Base-by-base conservation (phyloP, 257 asterid species). In the Lantana camara region DNA sequence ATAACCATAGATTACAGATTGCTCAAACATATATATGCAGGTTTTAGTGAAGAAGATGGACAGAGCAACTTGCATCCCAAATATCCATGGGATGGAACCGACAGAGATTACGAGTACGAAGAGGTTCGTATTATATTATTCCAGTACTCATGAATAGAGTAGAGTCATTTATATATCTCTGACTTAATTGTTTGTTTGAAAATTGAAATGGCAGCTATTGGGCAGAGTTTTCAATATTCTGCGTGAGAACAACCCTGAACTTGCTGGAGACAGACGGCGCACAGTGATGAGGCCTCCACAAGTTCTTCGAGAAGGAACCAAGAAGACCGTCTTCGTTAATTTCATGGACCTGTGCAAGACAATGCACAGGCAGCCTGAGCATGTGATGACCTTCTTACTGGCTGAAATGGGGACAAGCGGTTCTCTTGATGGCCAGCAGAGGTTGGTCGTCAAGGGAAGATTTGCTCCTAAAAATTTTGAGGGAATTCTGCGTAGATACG, bases 391-490 rank as follows among this genome's bases (percentile, higher is more conserved):
- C 27, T 92, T 92, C 87, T 76, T 89, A 76, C 81, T 92, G 69
- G 97, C 98, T 83, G 97, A 92, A 73, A 85, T 92, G 98, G 98
- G 98, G 37, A 92, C 98, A 32, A 92, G 88, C 71, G 98, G 96
- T 24, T 92, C 98, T 29, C 95, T 92, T 57, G 98, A 92, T 70
- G 98, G 98, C 27, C 98, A 89, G 64, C 96, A 89, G 74, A 76
- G 98, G 58, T 81, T 92, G 70, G 96, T 87, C 5, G 86, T 92
- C 60, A 89, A 89, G 68, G 98, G 98, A 58, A 82, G 98, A 69
- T 92, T 92, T 73, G 97, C 97, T 56, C 98, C 98, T 9, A 92
- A 92, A 78, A 92, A 92, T 77, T 92, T 92, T 69, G 97, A 92
- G 80, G 96, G 98, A 52, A 89, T 89, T 59, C 76, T 92, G 69